Base-by-base conservation (phyloP, 192 early-diverging fungal genomes). In the Coemansia sp. region DNA sequence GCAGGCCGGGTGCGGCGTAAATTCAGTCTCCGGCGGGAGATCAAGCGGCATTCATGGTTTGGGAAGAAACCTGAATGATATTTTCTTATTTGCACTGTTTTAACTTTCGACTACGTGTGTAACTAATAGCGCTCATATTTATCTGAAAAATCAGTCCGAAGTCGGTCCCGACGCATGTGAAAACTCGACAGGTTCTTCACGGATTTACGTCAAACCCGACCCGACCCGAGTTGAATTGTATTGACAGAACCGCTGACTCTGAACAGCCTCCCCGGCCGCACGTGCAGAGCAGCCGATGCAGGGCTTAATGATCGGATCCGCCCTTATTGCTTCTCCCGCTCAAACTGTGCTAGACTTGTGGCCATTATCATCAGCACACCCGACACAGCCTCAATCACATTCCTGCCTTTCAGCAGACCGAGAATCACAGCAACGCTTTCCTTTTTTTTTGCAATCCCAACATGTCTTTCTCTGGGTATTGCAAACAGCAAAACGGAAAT, bases 31-130 rank as follows among this genome's bases (percentile, higher is more conserved):
- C 66, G 62, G 32, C 41, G 63, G n/a, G 69, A 63, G 59, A 60
- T 74, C 45, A 80, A 59, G 62, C 61, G 69, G 22, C 65, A 57
- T 59, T 65, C 69, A 23, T 71, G 72, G 68, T 80, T 80, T 46
- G 69, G 69, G 1, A 70, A 62, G n/a, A 70, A 68, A 20, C 35
- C 63, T 10, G 42, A 63, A 36, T 52, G 10, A 52, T 20, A 41
- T 19, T 23, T 45, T 17, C 7, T 5, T 5, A 48, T 23, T 29
- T 64, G 63, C 45, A 1, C 20, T 62, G 38, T 35, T 19, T 35
- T 40, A 40, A 5, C 5, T 40, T 40, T 40, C 5, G 7, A 29
- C 29, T 29, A 2, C 3, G 29, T 1, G 29, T 29, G 29, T 29
- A 29, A 29, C 29, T 29, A 29, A 29, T 29, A 29, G 3, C 38